Evolutionary conservation across 345 rosid genomes (phyloP), one percentile per base, ranked within the genome.

Genomic region (Physaria fendleri): DNA sequence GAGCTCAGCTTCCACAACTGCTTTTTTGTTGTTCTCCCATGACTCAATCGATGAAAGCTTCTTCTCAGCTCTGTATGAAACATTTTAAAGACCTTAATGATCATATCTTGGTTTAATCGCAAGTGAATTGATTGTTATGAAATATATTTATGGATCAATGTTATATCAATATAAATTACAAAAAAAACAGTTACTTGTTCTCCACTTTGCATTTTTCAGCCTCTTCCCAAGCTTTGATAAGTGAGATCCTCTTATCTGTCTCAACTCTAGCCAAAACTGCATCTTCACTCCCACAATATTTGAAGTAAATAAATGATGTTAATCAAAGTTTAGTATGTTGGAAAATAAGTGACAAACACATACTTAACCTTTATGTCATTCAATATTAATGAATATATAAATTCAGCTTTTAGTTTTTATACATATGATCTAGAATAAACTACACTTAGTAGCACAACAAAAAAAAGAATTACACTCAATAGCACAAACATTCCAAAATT

Each of bases 181-280:
- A 13, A 7, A 15, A 45, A 23, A 39, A 4, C 2, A n/a, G 5
- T 65, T 58, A 71, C 75, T 71, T 71, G 30, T 71, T 71, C 55
- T 71, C 75, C 34, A 65, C 62, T 65, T 71, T 71, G 71, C 66
- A 58, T 43, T 18, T 71, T 44, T 71, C 75, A 44, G 66, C 70
- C 18, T 71, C 75, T 65, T 71, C 75, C 75, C 75, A 71, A 25
- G 75, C 75, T 65, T 29, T 71, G 43, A 71, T 71, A 27, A 71
- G 71, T 41, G 75, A 57, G 35, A 71, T 57, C 62, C 67, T 58
- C 29, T 71, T 71, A 50, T 71, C 75, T 44, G 66, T 65, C 56
- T 58, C 71, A 27, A 71, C 75, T 71, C 70, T 64, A 57, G 75
- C 71, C 38, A 71, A 51, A 5, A 64, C 71, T 27, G 62, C 66